Percentiles rank a stretch among this genome's conserved stretches.
phyloP scores from a whole-genome alignment of 352 stramenopile species.

The Saprolegnia diclina region DNA sequence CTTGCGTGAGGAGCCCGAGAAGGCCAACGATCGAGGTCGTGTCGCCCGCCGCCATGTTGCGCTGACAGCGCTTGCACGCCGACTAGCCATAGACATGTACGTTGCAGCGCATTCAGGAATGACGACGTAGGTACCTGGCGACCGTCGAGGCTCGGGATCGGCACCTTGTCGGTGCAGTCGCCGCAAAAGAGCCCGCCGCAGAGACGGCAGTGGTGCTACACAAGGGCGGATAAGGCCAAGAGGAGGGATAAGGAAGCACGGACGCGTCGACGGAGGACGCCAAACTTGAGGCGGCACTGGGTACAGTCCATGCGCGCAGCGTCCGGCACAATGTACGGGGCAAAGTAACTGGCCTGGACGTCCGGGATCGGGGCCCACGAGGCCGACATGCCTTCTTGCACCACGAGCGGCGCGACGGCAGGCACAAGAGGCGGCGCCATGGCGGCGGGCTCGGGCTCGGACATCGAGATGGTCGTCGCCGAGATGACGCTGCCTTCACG shows the following conservation, averaged over 20 bases:
- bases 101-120: constrained; percentile 45
- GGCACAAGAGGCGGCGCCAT: not conserved
- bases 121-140: constrained; percentile 20
- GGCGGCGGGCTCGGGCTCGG: not conserved
- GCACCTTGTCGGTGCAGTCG: constrained; percentile 65
- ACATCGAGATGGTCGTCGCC: too few species aligned
- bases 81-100: too few species aligned
- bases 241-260: constrained; percentile 6
- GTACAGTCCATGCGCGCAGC: constrained; percentile 45
- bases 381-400: constrained; percentile 16
- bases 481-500: not conserved
- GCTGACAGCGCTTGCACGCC: constrained; percentile 66
- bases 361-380: not conserved
- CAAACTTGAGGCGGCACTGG: constrained; percentile 68
- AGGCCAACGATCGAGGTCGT: constrained; percentile 71
- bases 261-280: constrained; percentile 63
- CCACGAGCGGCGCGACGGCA: constrained; percentile 43
- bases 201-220: constrained; percentile 66
- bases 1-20: constrained; percentile 48
- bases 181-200: constrained; percentile 69
- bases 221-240: constrained; percentile 10
- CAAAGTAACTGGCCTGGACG: constrained; percentile 3
- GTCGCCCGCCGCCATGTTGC: constrained; percentile 60
- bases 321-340: constrained; percentile 46
- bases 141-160: constrained; percentile 16